A percentile compares a stretch with the other conserved stretches of the same genome.
These are phyloP conservation scores for Cordyceps cicadae DNA, from an alignment of 2,329 filamentous ascomycete genomes.

Conservation along the genomic window DNA sequence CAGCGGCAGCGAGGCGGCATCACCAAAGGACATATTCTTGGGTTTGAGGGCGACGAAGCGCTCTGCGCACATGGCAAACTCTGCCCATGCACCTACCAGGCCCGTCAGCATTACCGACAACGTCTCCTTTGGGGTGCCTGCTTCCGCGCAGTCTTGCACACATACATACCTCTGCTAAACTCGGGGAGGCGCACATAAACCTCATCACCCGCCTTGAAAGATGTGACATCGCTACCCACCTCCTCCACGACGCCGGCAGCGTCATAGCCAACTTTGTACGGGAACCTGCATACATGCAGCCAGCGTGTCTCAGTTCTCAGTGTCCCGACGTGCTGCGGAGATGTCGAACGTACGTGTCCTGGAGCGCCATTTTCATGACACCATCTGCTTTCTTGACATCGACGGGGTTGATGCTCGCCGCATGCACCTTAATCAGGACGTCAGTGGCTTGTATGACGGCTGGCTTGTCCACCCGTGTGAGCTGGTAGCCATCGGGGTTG, in stretches of 20 bases:
- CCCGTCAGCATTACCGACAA: not conserved
- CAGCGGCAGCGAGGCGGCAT: conserved; percentile 36
- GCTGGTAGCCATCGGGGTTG: conserved; percentile 17
- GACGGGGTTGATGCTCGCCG: conserved; percentile 36
- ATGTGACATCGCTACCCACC: not conserved
- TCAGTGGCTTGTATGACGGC: conserved; percentile 16
- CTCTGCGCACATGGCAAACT: conserved; percentile 27
- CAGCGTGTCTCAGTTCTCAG: not conserved
- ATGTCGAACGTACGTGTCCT: conserved; percentile 21
- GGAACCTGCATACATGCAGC: conserved; percentile 4
- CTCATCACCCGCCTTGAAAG: conserved; percentile 5
- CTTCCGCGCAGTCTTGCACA: not conserved
- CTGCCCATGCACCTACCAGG: conserved; percentile 26
- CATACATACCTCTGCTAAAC: conserved; percentile 16
- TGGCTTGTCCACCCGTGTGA: conserved; percentile 17
- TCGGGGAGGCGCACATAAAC: conserved; percentile 19
- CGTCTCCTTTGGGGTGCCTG: not conserved
- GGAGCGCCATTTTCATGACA: conserved; percentile 23
- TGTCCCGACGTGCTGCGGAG: not conserved
- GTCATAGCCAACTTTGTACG: conserved; percentile 7
- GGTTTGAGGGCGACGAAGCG: conserved; percentile 31
- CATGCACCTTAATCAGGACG: conserved; percentile 31
- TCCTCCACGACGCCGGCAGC: conserved; percentile 4
- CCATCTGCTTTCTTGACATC: conserved; percentile 35
- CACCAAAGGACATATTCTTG: conserved; percentile 29